phyloP scores from a whole-genome alignment of 2,329 filamentous ascomycete species.

The Pseudonectria foliicola region DNA sequence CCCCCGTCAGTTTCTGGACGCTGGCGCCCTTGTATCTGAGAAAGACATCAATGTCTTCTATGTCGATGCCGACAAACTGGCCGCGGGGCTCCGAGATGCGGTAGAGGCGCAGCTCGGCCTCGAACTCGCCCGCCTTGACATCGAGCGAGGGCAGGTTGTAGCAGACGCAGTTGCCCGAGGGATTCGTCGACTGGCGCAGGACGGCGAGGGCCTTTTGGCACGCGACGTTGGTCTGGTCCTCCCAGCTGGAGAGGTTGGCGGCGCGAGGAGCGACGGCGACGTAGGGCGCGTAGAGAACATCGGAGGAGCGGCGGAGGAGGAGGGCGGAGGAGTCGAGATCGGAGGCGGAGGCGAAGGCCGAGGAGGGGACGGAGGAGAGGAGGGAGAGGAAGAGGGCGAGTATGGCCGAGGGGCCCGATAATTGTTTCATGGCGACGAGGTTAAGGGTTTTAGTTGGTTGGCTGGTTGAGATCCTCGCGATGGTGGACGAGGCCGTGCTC shows the following conservation, averaged over 20 bases:
- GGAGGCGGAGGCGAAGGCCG: conserved; percentile 14
- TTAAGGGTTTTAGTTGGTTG: too few relatives aligned
- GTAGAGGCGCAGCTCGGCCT: conserved; percentile 70
- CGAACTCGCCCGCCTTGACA: conserved; percentile 60
- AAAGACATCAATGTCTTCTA: conserved; percentile 46
- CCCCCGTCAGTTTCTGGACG: conserved; percentile 22
- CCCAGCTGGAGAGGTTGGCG: conserved; percentile 51
- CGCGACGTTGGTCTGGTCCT: conserved; percentile 45
- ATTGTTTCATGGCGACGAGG: too few relatives aligned
- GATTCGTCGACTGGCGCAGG: conserved; percentile 57
- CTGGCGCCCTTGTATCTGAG: conserved; percentile 47
- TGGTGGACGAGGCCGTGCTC: too few relatives aligned
- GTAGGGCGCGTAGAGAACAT: conserved; percentile 26
- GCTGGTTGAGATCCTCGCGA: too few relatives aligned
- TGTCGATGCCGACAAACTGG: conserved; percentile 43
- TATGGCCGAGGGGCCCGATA: conserved; percentile 8
- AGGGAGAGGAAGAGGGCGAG: conserved; percentile 14
- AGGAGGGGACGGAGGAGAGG: conserved; percentile 12
- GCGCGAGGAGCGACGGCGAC: conserved; percentile 21
- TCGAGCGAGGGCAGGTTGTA: conserved; percentile 73
- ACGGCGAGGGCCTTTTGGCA: conserved; percentile 51
- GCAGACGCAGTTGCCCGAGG: conserved; percentile 71
- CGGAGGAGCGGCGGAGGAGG: conserved; percentile 20
- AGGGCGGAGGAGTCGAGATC: conserved; percentile 6
- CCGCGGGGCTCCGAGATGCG: conserved; percentile 55